Conservation (phyloP, 495 filamentous ascomycete genomes). For the Penicillium angulare region DNA sequence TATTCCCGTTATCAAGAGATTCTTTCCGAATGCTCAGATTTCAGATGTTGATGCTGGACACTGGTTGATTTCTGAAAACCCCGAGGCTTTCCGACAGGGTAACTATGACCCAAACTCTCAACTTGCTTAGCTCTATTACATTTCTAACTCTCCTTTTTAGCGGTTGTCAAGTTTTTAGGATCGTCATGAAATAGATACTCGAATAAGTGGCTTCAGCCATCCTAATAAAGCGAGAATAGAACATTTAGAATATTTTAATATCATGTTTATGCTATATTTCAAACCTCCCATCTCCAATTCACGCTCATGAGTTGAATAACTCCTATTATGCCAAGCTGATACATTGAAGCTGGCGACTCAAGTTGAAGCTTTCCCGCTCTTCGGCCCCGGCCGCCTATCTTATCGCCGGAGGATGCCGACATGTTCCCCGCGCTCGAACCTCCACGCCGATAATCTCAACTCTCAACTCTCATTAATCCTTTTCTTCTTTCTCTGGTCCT, state of each 20-base stretch:
- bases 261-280: background rate
- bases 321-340: too few species aligned
- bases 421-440: background rate
- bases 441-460: background rate
- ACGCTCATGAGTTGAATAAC: too few species aligned
- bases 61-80: constrained; percentile 93
- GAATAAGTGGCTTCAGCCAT: background rate
- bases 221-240: too few species aligned
- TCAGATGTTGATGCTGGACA: constrained; percentile 86
- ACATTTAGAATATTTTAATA: background rate
- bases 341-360: background rate
- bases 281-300: too few species aligned
- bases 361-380: too few species aligned
- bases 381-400: background rate
- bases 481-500: background rate
- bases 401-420: background rate
- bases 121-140: background rate
- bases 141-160: constrained; percentile 23
- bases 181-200: constrained; percentile 3
- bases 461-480: too few species aligned
- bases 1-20: constrained; percentile 81
- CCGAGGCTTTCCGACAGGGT: constrained; percentile 82
- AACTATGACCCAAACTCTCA: constrained; percentile 26
- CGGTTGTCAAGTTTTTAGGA: constrained; percentile 41
- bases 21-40: constrained; percentile 81